Base-by-base conservation (phyloP, 768 basidiomycete genomes). In the Mycena alexandri region DNA sequence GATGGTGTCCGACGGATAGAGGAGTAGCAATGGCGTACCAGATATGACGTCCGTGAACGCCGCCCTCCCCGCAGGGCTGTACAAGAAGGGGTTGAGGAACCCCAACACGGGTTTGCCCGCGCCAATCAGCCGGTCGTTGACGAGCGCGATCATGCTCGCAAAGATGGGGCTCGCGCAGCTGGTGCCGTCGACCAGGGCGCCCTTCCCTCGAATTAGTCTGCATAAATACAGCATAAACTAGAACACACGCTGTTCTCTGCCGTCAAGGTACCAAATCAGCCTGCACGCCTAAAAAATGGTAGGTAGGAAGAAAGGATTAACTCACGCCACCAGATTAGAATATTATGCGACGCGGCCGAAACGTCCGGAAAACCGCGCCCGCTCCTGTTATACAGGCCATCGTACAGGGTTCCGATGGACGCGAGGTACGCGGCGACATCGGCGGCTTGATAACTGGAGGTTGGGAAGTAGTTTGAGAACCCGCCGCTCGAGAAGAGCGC, bases 121-220 rank as follows among this genome's bases (percentile, higher is more conserved):
- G 1, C 61, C 74, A 17, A 82, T 46, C 12, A 81, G 78, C 0
- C 78, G 81, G 38, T 85, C 82, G 47, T 85, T 84, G 42, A 86
- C 69, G 69, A 85, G 79, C 4, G 83, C 73, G n/a, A 85, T 72
- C 54, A 85, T 74, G 50, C 77, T 77, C 0, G 84, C 79, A 61
- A 87, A 82, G 2, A 83, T 79, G 0, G 86, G 85, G 12, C 79
- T 52, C 0, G 84, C n/a, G 5, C 79, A 79, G 19, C 84, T 85
- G 5, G 86, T 87, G 44, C 86, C 86, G 2, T 61, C 74, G 36
- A 80, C 73, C 7, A 65, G 53, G 17, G 22, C 24, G 34, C 34
- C n/a, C n/a, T 38, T 16, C 34, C 17, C 53, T 38, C 34, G 36
- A 24, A 21, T 53, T 36, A 53, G 17, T 10, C 53, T 13, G 36